These are phyloP conservation scores for Fusarium luffae DNA, from an alignment of 2,329 filamentous ascomycete genomes.

Conservation along the genomic window DNA sequence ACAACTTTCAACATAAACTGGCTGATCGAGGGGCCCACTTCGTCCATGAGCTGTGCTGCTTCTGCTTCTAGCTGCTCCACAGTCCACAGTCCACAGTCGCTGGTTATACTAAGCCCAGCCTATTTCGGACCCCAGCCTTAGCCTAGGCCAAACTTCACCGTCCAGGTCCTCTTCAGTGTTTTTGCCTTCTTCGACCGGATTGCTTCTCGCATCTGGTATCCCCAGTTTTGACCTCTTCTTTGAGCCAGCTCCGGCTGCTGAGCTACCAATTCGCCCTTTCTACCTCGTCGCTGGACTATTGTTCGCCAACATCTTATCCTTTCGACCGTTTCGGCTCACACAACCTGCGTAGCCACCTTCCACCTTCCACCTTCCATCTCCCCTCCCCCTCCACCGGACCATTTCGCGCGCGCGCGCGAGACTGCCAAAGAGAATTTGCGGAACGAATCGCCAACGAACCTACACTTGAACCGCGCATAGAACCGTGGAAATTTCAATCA, in stretches of 20 bases:
- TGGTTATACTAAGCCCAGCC: slow-evolving; percentile 34
- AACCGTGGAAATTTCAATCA: slow-evolving; percentile 24
- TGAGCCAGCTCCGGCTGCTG: slow-evolving; percentile 30
- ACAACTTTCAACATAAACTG: slow-evolving; percentile 19
- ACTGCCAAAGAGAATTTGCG: slow-evolving; percentile 6
- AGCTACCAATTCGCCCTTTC: slow-evolving; percentile 29
- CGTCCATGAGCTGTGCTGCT: slow-evolving; percentile 17
- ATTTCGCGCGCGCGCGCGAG: slow-evolving; percentile 31
- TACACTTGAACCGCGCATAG: slow-evolving; percentile 23
- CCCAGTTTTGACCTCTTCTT: slow-evolving; percentile 20
- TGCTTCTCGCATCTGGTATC: slow-evolving; percentile 25
- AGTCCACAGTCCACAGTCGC: slow-evolving; percentile 27
- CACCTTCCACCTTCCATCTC: slow-evolving; percentile 27
- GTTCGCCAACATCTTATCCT: slow-evolving; percentile 9
- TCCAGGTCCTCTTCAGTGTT: slow-evolving; percentile 40
- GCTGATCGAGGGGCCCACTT: slow-evolving; percentile 35
- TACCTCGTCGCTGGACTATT: slow-evolving; percentile 9
- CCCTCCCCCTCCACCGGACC: slow-evolving; percentile 36
- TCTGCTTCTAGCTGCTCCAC: slow-evolving; percentile 18
- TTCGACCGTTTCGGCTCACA: slow-evolving; percentile 36
- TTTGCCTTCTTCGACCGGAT: slow-evolving; percentile 32
- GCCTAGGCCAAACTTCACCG: slow-evolving; percentile 46
- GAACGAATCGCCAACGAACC: slow-evolving; percentile 27
- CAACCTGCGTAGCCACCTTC: slow-evolving; percentile 33
- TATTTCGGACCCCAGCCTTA: slow-evolving; percentile 40